Evolutionary conservation across 495 filamentous ascomycete species (phyloP).

Genomic region (Penicillium subrubescens): DNA sequence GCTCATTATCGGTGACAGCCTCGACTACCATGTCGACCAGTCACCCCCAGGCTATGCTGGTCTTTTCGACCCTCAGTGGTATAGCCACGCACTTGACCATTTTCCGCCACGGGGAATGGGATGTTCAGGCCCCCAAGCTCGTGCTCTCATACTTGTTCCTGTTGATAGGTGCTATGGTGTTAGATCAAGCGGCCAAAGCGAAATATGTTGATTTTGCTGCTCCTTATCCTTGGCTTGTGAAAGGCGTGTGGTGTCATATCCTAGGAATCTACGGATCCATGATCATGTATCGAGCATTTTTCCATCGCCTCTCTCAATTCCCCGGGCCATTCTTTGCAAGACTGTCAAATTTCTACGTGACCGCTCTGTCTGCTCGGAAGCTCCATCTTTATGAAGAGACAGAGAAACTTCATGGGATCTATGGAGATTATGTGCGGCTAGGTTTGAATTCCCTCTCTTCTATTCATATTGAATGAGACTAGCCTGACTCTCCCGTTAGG

Average conservation of each 20-base stretch:
- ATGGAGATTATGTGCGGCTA: conserved; percentile 46
- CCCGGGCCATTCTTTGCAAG: conserved; percentile 39
- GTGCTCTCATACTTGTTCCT: too few species aligned
- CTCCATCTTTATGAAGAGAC: conserved; percentile 35
- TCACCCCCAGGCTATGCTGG: too few species aligned
- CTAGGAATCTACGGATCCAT: conserved; percentile 30
- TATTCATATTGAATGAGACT: not conserved
- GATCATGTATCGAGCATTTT: conserved; percentile 36
- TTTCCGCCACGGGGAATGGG: too few species aligned
- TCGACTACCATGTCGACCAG: too few species aligned
- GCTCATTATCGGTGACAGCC: too few species aligned
- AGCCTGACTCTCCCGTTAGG: conserved; percentile 19
- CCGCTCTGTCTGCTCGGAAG: conserved; percentile 13
- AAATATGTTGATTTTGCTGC: too few species aligned
- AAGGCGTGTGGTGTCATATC: not conserved
- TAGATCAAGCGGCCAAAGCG: too few species aligned
- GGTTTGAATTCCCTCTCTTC: conserved; percentile 6
- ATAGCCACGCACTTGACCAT: too few species aligned
- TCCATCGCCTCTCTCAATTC: conserved; percentile 38
- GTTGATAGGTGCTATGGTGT: too few species aligned
- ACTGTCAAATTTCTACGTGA: conserved; percentile 35
- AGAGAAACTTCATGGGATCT: conserved; percentile 43
- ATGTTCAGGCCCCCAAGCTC: too few species aligned
- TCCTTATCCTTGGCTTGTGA: too few species aligned
- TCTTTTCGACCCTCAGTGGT: too few species aligned